Conservation (phyloP, 345 rosid genomes). For the Punica granatum region DNA sequence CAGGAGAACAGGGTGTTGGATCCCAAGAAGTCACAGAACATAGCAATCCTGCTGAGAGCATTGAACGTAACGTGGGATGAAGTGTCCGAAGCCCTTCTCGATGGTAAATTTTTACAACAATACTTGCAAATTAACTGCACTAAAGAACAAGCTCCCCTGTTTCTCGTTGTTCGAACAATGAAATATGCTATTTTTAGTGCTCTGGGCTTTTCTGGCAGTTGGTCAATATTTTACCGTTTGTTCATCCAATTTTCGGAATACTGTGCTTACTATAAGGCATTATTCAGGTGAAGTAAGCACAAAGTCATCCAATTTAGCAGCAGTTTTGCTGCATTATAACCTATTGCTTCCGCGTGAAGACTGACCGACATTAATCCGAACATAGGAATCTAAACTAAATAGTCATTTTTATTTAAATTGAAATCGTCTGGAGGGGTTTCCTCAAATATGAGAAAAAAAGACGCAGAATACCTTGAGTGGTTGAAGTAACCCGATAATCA, state of each 20-base stretch:
- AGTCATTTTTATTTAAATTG: background rate
- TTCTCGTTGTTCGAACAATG: background rate
- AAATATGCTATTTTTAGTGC: background rate
- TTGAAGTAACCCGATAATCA: background rate
- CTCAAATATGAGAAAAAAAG: background rate
- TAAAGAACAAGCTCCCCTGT: background rate
- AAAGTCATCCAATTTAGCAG: background rate
- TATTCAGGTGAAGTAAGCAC: background rate
- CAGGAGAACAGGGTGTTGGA: conserved; percentile 85
- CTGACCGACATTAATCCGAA: background rate
- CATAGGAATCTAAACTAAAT: background rate
- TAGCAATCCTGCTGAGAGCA: conserved; percentile 89
- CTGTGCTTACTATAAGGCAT: background rate
- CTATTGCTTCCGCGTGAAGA: background rate
- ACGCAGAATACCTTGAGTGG: background rate
- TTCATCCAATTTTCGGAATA: background rate
- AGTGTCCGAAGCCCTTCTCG: conserved; percentile 89
- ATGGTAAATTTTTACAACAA: conserved; percentile 46
- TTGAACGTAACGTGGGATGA: conserved; percentile 90
- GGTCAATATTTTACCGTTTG: background rate
- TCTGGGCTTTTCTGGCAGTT: background rate
- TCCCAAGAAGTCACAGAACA: conserved; percentile 97
- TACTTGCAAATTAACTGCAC: background rate
- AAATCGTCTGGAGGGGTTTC: background rate
- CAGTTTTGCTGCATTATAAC: background rate